Evolutionary conservation across 805 yeast genomes (phyloP), one percentile per base, ranked within the genome.

Genomic region (Monosporozyma aerobia): DNA sequence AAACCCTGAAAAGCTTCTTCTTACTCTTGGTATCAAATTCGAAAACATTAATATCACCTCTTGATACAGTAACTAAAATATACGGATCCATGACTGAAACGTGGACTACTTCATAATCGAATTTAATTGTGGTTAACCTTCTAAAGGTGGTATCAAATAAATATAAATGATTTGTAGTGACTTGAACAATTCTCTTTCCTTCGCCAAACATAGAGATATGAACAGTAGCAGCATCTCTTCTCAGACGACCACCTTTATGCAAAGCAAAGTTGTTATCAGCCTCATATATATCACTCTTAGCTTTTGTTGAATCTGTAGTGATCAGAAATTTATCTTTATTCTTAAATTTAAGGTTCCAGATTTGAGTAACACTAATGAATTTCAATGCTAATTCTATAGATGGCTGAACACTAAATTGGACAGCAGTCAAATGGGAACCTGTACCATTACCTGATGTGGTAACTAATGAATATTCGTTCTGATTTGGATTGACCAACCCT

Each of bases 331-430:
- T 76, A 61, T 81, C 81, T 33, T 73, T 73, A 48, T 70, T 68
- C 46, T 67, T 63, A 14, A 67, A 54, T 48, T 72, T 69, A 30
- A 87, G 67, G 44, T 86, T 85, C 95, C 95, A 90, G 60, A 87
- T 76, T 59, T 83, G 80, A 57, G 83, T 80, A 35, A 85, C 83
- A 62, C 81, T 85, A 22, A 84, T 83, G 61, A 86, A 86, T 55
- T 80, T 82, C 51, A 87, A 73, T 2, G 90, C 82, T 2, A 87
- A 79, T 50, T 79, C 77, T 8, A 89, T 78, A 0, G 64, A 65
- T 0, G 96, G 95, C 54, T 82, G 81, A 13, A 89, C 75, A 3
- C 85, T 75, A 5, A 89, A 87, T 27, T 82, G 77, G 54, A 87
- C 75, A 3, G 84, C 74, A 35, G 83, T 79, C 32, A 90, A 55